phyloP scores from a whole-genome alignment of 108 stramenopile species.

The Cyclotella atomus region DNA sequence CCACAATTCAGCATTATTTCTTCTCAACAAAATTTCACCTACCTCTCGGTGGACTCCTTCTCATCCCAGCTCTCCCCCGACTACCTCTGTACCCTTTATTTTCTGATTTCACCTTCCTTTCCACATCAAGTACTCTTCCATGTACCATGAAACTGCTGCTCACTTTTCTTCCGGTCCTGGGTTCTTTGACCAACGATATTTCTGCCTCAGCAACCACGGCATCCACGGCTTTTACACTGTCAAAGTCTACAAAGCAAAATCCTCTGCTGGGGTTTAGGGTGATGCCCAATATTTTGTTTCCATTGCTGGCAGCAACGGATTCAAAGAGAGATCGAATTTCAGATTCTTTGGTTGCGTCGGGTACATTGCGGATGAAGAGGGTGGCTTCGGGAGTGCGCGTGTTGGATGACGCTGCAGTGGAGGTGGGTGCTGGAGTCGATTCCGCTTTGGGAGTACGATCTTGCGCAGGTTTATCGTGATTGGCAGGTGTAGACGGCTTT shows the following conservation, averaged over 20 bases:
- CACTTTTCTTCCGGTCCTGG: constrained; percentile 39
- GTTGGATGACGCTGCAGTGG: constrained; percentile 8
- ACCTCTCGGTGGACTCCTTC: constrained; percentile 32
- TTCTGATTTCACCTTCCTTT: constrained; percentile 34
- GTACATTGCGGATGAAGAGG: constrained; percentile 82
- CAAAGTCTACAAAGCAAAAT: constrained; percentile 88
- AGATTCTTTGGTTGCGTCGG: constrained; percentile 69
- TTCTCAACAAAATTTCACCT: too few species aligned
- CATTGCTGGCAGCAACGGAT: constrained; percentile 58
- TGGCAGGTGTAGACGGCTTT: too few species aligned
- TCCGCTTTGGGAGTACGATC: constrained; percentile 5
- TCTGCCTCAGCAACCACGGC: constrained; percentile 60
- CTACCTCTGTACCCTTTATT: constrained; percentile 24
- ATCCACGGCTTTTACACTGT: constrained; percentile 67
- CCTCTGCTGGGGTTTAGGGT: constrained; percentile 71
- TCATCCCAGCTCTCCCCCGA: constrained; percentile 19
- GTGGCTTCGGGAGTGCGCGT: constrained; percentile 79
- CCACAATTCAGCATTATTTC: too few species aligned
- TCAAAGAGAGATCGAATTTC: constrained; percentile 81
- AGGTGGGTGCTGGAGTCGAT: constrained; percentile 3
- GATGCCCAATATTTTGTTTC: constrained; percentile 71
- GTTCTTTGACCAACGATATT: constrained; percentile 41
- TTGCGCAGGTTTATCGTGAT: constrained; percentile 27
- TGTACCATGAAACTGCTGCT: constrained; percentile 47
- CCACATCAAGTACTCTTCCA: constrained; percentile 50